These are phyloP conservation scores for Byssothecium circinans DNA, from an alignment of 2,329 filamentous ascomycete species.

Conservation along the genomic window DNA sequence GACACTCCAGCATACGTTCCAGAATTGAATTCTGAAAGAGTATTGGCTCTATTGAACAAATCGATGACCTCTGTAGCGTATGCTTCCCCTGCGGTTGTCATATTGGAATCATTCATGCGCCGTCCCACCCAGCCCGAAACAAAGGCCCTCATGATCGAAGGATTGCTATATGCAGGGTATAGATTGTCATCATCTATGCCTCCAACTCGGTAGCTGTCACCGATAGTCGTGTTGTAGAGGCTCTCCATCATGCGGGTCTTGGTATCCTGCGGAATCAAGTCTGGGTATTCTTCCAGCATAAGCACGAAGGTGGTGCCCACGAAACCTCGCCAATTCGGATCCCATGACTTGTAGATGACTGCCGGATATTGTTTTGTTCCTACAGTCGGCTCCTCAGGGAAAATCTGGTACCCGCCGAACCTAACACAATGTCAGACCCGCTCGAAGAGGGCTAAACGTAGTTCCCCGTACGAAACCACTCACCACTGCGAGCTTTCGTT, in stretches of 20 bases:
- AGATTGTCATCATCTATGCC: conserved; percentile 63
- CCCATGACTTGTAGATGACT: conserved; percentile 60
- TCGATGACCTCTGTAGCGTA: conserved; percentile 60
- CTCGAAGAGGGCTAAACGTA: not conserved
- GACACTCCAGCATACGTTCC: conserved; percentile 66
- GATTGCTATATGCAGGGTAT: conserved; percentile 65
- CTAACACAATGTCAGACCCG: conserved; percentile 15
- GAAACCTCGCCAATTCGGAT: conserved; percentile 67
- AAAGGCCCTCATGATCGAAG: conserved; percentile 64
- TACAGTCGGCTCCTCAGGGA: conserved; percentile 61
- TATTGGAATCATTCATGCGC: conserved; percentile 57
- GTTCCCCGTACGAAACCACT: conserved; percentile 9
- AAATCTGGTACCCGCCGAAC: conserved; percentile 57
- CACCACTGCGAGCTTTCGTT: conserved; percentile 59
- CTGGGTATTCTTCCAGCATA: conserved; percentile 60
- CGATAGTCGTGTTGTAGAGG: conserved; percentile 58
- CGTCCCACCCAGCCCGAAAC: conserved; percentile 62
- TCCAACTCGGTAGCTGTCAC: conserved; percentile 64
- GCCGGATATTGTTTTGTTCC: conserved; percentile 55
- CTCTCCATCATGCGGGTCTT: conserved; percentile 54
- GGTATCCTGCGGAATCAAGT: conserved; percentile 48
- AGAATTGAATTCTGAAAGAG: conserved; percentile 64
- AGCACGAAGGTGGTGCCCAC: conserved; percentile 62
- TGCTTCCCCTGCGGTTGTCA: conserved; percentile 59
- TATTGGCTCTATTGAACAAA: conserved; percentile 59